These are phyloP conservation scores for Taiozyma sp. DNA, from an alignment of 1,139 yeast species.

Conservation along the genomic window DNA sequence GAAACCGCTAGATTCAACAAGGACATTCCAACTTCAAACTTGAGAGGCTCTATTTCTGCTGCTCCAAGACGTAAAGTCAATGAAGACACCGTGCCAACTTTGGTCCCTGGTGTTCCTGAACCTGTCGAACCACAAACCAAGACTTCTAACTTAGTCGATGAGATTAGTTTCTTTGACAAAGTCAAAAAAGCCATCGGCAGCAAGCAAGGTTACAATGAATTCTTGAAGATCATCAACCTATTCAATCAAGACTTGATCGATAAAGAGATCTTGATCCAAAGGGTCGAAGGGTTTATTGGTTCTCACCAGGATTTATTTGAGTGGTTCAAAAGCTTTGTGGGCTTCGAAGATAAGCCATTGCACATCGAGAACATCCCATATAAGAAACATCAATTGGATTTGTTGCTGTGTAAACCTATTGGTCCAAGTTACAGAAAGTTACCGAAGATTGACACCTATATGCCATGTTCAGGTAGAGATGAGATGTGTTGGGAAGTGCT, in stretches of 20 bases:
- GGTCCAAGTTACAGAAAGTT: conserved; percentile 93
- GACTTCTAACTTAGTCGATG: conserved; percentile 68
- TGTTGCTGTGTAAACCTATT: conserved; percentile 75
- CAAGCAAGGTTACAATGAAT: conserved; percentile 87
- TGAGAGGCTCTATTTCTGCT: conserved; percentile 35
- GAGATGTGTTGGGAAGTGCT: conserved; percentile 99
- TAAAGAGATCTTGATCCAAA: conserved; percentile 72
- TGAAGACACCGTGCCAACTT: conserved; percentile 54
- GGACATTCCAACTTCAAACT: conserved; percentile 26
- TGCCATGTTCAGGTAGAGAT: conserved; percentile 98
- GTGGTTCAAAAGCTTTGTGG: conserved; percentile 93
- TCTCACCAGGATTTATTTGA: conserved; percentile 71
- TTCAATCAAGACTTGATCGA: conserved; percentile 90
- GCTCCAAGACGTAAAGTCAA: conserved; percentile 25
- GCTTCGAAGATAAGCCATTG: conserved; percentile 71
- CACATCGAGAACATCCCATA: conserved; percentile 84
- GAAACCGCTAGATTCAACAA: conserved; percentile 12
- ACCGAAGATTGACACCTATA: conserved; percentile 91
- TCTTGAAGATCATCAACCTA: conserved; percentile 78
- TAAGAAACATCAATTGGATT: conserved; percentile 86
- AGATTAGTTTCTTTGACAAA: conserved; percentile 84
- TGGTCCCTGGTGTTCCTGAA: conserved; percentile 84
- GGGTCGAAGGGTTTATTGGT: conserved; percentile 84
- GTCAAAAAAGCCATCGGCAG: conserved; percentile 88
- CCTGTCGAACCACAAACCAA: conserved; percentile 71